A percentile compares a stretch with the other conserved stretches of the same genome.
phyloP scores from a whole-genome alignment of 495 filamentous ascomycete species.

The Aspergillus sclerotioniger region DNA sequence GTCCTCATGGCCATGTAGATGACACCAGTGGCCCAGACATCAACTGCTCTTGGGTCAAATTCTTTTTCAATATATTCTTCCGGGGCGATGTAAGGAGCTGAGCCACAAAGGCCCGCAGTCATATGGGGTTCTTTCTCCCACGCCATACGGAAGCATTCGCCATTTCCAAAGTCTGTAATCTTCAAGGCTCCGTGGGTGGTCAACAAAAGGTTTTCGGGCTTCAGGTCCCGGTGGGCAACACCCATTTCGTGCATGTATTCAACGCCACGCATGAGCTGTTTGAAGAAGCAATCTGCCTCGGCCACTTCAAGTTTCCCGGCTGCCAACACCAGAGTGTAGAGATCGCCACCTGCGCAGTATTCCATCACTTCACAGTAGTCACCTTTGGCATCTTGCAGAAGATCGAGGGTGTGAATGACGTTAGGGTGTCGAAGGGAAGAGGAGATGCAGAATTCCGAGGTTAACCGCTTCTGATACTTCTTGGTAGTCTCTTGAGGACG shows the following conservation, averaged over 20 bases:
- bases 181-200: conserved; percentile 94
- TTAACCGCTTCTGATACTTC: conserved; percentile 97
- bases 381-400: conserved; percentile 92
- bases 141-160: conserved; percentile 99
- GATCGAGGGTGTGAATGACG: conserved; percentile 95
- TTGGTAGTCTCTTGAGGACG: conserved; percentile 90
- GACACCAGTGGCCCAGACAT: conserved; percentile 96
- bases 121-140: conserved; percentile 98
- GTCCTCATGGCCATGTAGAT: conserved; percentile 99
- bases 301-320: conserved; percentile 89
- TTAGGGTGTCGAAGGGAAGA: conserved; percentile 96
- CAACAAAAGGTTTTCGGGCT: conserved; percentile 94
- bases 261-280: conserved; percentile 98
- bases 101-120: conserved; percentile 94
- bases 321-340: conserved; percentile 91
- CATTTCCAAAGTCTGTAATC: conserved; percentile 98
- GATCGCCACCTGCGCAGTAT: conserved; percentile 93
- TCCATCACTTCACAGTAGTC: conserved; percentile 99
- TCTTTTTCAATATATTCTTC: conserved; percentile 95
- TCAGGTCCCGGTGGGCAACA: conserved; percentile 94
- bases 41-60: conserved; percentile 94
- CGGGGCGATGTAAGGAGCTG: conserved; percentile 94
- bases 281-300: conserved; percentile 98
- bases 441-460: conserved; percentile 99
- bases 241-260: conserved; percentile 99